Evolutionary conservation across 345 rosid genomes (phyloP), one percentile per base, ranked within the genome.

Genomic region (Populus davidiana): DNA sequence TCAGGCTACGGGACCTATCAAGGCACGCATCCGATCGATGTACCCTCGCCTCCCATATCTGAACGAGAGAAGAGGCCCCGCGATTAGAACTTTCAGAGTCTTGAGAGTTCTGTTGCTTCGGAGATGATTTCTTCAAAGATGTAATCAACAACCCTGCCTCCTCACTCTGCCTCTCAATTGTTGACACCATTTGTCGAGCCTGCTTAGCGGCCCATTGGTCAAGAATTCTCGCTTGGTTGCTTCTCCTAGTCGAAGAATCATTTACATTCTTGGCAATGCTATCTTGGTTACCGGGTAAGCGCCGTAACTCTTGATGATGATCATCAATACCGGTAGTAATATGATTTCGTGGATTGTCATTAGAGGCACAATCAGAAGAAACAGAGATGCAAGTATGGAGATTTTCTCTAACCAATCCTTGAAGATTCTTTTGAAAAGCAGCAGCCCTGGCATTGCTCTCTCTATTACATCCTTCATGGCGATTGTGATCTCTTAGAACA

Each of bases 51-150:
- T 94, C 97, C 97, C 98, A 94, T 74, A 93, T 91, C 81, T 91
- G 97, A 52, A 94, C 98, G 12, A 94, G 90, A 10, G 97, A 94
- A 31, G 96, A 93, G 47, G 98, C 97, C 0, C 90, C 92, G 25
- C 27, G 83, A 25, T 77, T 39, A 29, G 73, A 23, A 9, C 38
- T 73, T 17, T 9, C 43, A 33, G 49, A 9, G 25, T 44, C 27
- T 29, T 61, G 73, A 11, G 71, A 43, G 35, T 33, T 70, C 29
- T 81, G 65, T 38, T 25, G 18, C 11, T 50, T 69, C 10, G 72
- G 3, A 50, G 81, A 70, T 4, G 77, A 70, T 63, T 66, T 35
- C 43, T 56, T 67, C 21, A 82, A 59, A 13, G 81, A 66, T 5
- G 82, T 61, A 11, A 33, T 65, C 63, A 71, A 70, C 4, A 70